Evolutionary conservation across 345 rosid species (phyloP).

Genomic region (Lenwebbia sp.): DNA sequence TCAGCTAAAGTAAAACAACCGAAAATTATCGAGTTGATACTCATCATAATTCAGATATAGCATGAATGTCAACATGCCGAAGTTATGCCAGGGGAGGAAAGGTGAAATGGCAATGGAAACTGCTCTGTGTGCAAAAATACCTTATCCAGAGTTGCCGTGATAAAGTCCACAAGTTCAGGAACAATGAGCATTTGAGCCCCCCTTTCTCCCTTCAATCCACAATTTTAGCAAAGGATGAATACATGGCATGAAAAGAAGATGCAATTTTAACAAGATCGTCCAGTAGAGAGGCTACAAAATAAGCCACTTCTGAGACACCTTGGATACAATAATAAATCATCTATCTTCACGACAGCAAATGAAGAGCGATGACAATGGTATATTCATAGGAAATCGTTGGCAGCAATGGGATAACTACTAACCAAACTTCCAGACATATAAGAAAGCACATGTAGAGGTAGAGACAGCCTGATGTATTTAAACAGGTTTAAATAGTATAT

Average conservation of each 20-base stretch:
- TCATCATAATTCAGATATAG: neutral
- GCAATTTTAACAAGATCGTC: neutral
- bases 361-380: neutral
- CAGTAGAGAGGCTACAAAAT: neutral
- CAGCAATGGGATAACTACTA: neutral
- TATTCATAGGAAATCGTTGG: neutral
- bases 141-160: conserved; percentile 71
- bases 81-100: neutral
- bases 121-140: conserved; percentile 16
- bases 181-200: conserved; percentile 81
- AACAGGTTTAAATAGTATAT: neutral
- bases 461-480: neutral
- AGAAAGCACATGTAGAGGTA: neutral
- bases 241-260: neutral
- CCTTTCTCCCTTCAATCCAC: conserved; percentile 51
- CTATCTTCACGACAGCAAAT: neutral
- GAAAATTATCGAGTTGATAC: neutral
- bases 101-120: neutral
- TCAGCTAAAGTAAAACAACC: neutral
- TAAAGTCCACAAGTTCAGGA: conserved; percentile 82
- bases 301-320: neutral
- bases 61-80: neutral
- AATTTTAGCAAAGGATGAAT: neutral
- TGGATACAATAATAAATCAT: neutral
- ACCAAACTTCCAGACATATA: neutral